Conservation (phyloP, 495 filamentous ascomycete genomes). For the Thermothielavioides terrestris region DNA sequence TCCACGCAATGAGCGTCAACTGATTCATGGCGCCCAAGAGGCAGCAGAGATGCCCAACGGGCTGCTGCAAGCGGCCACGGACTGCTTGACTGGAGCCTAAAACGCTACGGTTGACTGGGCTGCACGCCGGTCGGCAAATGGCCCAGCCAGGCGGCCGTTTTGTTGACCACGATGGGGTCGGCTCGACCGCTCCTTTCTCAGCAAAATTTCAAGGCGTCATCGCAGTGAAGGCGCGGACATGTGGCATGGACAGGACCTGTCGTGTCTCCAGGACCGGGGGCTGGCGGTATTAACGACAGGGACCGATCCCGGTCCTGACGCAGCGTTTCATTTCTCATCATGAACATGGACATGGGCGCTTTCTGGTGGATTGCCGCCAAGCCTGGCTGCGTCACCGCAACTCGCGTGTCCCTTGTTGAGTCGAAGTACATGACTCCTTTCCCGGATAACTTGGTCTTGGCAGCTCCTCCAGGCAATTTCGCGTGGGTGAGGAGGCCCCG, state of each 20-base stretch:
- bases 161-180: not conserved
- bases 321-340: slow-evolving; percentile 29
- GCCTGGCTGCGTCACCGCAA: slow-evolving; percentile 34
- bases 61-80: not conserved
- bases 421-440: slow-evolving; percentile 14
- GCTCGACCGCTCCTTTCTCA: slow-evolving; percentile 6
- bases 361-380: slow-evolving; percentile 22
- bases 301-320: slow-evolving; percentile 13
- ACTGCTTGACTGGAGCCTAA: not conserved
- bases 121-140: no score
- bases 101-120: no score
- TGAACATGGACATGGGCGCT: no score
- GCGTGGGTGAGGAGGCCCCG: not conserved
- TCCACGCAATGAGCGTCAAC: not conserved
- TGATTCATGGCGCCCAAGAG: not conserved
- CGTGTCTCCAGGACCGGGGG: slow-evolving; percentile 16
- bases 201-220: slow-evolving; percentile 1
- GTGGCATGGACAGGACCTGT: slow-evolving; percentile 11
- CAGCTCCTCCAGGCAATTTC: slow-evolving; percentile 1
- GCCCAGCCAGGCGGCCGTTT: slow-evolving; percentile 1
- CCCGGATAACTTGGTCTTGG: slow-evolving; percentile 11
- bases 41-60: not conserved
- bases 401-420: slow-evolving; percentile 10
- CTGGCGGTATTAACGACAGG: slow-evolving; percentile 20
- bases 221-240: not conserved